A percentile compares a stretch with the other conserved stretches of the same genome.
These are phyloP conservation scores for Sequoia sempervirens DNA, from an alignment of 75 land plant genomes.

Conservation along the genomic window DNA sequence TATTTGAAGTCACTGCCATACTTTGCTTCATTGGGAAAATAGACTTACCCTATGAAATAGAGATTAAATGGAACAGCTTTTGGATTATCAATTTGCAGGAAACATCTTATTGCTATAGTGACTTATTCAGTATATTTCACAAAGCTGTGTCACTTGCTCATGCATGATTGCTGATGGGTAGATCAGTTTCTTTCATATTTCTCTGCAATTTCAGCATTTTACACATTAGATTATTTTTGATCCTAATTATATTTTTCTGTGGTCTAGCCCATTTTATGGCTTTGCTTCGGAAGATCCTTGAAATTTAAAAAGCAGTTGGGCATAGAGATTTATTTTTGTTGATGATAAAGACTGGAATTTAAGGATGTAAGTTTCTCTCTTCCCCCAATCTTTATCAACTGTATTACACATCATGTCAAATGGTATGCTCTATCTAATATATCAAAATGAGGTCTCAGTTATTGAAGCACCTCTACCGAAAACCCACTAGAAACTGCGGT, in stretches of 20 bases:
- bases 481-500: conserved; percentile 92
- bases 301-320: conserved; percentile 81
- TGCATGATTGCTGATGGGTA: background rate
- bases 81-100: background rate
- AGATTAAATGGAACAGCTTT: background rate
- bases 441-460: conserved; percentile 26
- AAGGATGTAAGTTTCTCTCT: conserved; percentile 67
- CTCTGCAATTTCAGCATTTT: background rate
- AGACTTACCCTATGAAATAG: background rate
- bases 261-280: conserved; percentile 83
- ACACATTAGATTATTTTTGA: background rate
- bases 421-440: background rate
- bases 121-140: background rate
- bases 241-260: background rate
- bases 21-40: background rate
- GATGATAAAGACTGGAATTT: conserved; percentile 92
- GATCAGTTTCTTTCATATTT: background rate
- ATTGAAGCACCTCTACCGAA: conserved; percentile 91
- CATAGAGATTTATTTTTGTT: conserved; percentile 87
- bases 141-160: background rate
- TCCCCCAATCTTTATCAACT: background rate
- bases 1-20: background rate
- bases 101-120: background rate
- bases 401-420: background rate
- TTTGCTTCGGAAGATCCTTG: conserved; percentile 94